Percentiles rank a stretch among this genome's conserved stretches.
These are phyloP conservation scores for Russula foetens DNA, from an alignment of 768 basidiomycete genomes.

Conservation along the genomic window DNA sequence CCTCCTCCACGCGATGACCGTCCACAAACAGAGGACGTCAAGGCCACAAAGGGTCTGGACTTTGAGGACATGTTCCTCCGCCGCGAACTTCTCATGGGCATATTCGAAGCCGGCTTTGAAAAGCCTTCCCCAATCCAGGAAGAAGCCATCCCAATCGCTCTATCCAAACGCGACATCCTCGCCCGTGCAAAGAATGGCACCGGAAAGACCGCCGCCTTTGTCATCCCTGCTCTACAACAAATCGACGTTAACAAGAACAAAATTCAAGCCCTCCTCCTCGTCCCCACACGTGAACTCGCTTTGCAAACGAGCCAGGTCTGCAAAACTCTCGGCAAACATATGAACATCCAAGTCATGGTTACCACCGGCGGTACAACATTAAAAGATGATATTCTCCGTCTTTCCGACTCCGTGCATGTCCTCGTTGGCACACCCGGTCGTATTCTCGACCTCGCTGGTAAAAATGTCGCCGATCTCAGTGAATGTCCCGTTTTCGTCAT, in stretches of 20 bases:
- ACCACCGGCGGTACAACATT: constrained; percentile 97
- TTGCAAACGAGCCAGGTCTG: constrained; percentile 98
- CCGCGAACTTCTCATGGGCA: constrained; percentile 97
- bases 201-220: constrained; percentile 97
- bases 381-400: constrained; percentile 93
- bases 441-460: constrained; percentile 90
- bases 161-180: constrained; percentile 88
- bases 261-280: constrained; percentile 94
- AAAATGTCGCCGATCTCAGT: constrained; percentile 87
- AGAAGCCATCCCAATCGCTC: constrained; percentile 93
- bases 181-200: constrained; percentile 96
- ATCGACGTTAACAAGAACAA: constrained; percentile 76
- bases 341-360: constrained; percentile 96
- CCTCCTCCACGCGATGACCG: constrained; percentile 86
- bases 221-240: constrained; percentile 93
- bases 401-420: constrained; percentile 87
- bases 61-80: constrained; percentile 93
- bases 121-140: constrained; percentile 97
- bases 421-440: constrained; percentile 96
- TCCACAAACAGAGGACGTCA: constrained; percentile 97
- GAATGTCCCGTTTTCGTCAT: constrained; percentile 96
- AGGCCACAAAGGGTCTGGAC: constrained; percentile 85
- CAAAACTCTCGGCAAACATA: constrained; percentile 94
- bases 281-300: constrained; percentile 97
- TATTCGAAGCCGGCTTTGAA: constrained; percentile 98